Evolutionary conservation across 225 moss, liverwort and hornwort genomes (phyloP).

Genomic region (Antitrichia curtipendula): DNA sequence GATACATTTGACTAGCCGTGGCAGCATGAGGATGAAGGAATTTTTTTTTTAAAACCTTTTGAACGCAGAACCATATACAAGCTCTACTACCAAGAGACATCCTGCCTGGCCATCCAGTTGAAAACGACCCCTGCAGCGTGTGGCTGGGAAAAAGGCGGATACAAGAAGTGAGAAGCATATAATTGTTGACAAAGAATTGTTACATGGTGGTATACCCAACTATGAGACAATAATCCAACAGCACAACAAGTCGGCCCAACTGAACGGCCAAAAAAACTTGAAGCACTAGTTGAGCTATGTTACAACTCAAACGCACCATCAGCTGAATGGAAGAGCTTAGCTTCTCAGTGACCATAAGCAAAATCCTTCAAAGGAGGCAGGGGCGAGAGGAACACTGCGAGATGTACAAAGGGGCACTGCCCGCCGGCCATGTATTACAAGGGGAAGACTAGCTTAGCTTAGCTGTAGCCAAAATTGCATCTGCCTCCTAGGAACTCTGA

Average conservation of each 20-base stretch:
- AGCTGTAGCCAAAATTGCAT: slow-evolving; percentile 44
- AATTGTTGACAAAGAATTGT: slow-evolving; percentile 41
- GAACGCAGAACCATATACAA: background rate
- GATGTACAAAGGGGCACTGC: slow-evolving; percentile 43
- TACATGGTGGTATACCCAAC: slow-evolving; percentile 31
- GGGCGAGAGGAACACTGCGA: background rate
- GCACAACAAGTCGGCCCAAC: slow-evolving; percentile 13
- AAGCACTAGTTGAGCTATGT: slow-evolving; percentile 18
- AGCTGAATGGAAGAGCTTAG: slow-evolving; percentile 25
- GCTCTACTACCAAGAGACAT: background rate
- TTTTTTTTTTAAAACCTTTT: rapidly evolving
- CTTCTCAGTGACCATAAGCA: slow-evolving; percentile 32
- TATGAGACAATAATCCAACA: slow-evolving; percentile 25
- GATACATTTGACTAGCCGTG: background rate
- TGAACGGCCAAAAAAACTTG: slow-evolving; percentile 8
- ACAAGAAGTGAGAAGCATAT: slow-evolving; percentile 9
- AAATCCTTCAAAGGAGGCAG: slow-evolving; percentile 4
- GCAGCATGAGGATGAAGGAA: background rate
- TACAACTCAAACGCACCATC: slow-evolving; percentile 39
- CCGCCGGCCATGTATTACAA: slow-evolving; percentile 44
- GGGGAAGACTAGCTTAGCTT: slow-evolving; percentile 8
- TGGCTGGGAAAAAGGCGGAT: background rate
- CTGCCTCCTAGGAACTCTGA: slow-evolving; percentile 15
- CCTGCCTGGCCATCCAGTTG: background rate
- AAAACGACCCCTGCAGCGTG: background rate